Conservation (phyloP, 2,329 filamentous ascomycete genomes). For the Teratosphaeria epicoccoides region DNA sequence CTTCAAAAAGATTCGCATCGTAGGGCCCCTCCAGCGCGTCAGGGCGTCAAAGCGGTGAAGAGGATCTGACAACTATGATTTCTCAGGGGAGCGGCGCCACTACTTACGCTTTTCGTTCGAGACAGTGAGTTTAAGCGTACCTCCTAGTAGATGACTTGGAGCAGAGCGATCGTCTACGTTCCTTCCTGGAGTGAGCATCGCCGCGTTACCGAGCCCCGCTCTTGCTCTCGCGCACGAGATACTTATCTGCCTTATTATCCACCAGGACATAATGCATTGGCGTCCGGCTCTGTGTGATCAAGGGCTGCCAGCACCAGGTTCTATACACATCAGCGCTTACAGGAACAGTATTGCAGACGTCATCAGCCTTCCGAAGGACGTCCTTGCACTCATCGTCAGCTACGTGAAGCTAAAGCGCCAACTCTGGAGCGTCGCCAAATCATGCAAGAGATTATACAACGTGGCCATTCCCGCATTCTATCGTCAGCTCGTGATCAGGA, state of each 20-base stretch:
- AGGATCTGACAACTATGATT: too few species aligned
- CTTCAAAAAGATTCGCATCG: background rate
- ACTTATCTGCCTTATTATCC: background rate
- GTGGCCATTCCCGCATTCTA: background rate
- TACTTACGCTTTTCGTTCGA: too few species aligned
- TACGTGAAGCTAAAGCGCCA: background rate
- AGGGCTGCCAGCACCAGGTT: too few species aligned
- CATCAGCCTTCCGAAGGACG: background rate
- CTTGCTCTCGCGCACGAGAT: background rate
- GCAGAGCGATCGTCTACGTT: background rate
- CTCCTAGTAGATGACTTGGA: background rate
- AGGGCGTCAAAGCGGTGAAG: too few species aligned
- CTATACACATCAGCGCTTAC: background rate
- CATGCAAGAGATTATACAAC: background rate
- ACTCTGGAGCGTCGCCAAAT: background rate
- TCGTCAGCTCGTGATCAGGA: background rate
- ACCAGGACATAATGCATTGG: too few species aligned
- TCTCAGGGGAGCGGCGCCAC: too few species aligned
- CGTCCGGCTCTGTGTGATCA: too few species aligned
- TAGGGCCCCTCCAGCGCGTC: background rate
- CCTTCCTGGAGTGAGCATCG: background rate
- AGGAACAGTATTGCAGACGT: background rate
- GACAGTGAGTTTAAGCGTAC: too few species aligned
- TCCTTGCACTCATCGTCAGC: slow-evolving; percentile 1
- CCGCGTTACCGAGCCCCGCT: background rate